Evolutionary conservation across 345 rosid species (phyloP).

Genomic region (Arabis alpina): DNA sequence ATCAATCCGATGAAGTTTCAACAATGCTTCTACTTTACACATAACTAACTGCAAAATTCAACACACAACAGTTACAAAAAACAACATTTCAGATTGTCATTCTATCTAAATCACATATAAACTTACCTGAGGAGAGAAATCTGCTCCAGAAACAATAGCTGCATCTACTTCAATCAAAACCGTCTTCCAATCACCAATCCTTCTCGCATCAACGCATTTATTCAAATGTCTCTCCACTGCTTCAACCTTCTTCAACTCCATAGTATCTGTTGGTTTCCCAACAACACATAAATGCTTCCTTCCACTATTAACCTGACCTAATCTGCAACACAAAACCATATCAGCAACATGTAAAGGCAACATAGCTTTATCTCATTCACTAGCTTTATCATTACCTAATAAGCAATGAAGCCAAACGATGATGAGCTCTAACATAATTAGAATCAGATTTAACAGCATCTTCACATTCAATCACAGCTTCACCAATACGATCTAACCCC

Average conservation of each 20-base stretch:
- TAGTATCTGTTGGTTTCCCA: slow-evolving; percentile 63
- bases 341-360: neutral
- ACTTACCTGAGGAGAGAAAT: slow-evolving; percentile 73
- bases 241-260: slow-evolving; percentile 74
- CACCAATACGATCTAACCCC: slow-evolving; percentile 62
- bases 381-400: slow-evolving; percentile 57
- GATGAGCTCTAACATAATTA: slow-evolving; percentile 84
- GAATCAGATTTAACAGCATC: slow-evolving; percentile 90
- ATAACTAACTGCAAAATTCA: slow-evolving; percentile 77
- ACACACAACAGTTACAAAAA: slow-evolving; percentile 49
- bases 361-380: neutral
- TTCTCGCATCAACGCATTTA: slow-evolving; percentile 78
- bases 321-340: slow-evolving; percentile 52
- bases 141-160: slow-evolving; percentile 85
- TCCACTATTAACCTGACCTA: slow-evolving; percentile 84
- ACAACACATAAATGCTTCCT: slow-evolving; percentile 59
- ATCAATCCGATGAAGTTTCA: slow-evolving; percentile 85
- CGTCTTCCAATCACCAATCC: slow-evolving; percentile 69
- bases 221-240: slow-evolving; percentile 71
- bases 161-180: slow-evolving; percentile 77
- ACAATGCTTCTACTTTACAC: slow-evolving; percentile 91
- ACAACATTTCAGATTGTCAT: neutral
- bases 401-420: slow-evolving; percentile 72
- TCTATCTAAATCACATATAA: slow-evolving; percentile 7
- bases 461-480: slow-evolving; percentile 87